These are phyloP conservation scores for Fusarium zealandicum DNA, from an alignment of 2,329 filamentous ascomycete genomes.

Conservation along the genomic window DNA sequence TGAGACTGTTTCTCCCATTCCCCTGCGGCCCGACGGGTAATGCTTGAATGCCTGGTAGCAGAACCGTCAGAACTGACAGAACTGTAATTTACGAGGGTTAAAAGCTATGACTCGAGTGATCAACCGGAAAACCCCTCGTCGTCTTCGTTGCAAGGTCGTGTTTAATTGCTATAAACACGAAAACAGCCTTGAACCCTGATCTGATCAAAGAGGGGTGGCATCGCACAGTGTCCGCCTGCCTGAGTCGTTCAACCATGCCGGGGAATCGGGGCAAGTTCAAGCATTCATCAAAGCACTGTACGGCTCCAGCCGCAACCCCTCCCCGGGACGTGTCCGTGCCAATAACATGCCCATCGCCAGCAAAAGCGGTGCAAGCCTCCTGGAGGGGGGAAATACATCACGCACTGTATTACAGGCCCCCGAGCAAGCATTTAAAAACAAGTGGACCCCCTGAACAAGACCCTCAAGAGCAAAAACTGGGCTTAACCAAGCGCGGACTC, in stretches of 20 bases:
- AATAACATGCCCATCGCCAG: neutral
- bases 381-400: neutral
- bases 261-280: neutral
- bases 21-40: too few relatives aligned
- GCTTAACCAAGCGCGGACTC: slow-evolving; percentile 35
- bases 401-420: slow-evolving; percentile 27
- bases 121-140: too few relatives aligned
- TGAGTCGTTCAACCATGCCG: too few relatives aligned
- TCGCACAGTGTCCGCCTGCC: too few relatives aligned
- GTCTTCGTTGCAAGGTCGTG: too few relatives aligned
- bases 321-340: slow-evolving; percentile 6
- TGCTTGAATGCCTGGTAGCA: too few relatives aligned
- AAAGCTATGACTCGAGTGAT: neutral
- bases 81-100: too few relatives aligned
- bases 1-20: neutral
- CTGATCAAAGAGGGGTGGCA: too few relatives aligned
- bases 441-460: slow-evolving; percentile 24
- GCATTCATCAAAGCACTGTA: neutral
- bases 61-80: neutral
- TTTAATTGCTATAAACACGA: too few relatives aligned
- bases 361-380: neutral
- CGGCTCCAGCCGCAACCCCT: neutral
- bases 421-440: slow-evolving; percentile 5
- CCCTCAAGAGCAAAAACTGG: slow-evolving; percentile 19
- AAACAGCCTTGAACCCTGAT: too few relatives aligned